A percentile compares a stretch with the other conserved stretches of the same genome.
Conservation (phyloP, 176 grass and related monocot genomes). For the Carex kokanica region DNA sequence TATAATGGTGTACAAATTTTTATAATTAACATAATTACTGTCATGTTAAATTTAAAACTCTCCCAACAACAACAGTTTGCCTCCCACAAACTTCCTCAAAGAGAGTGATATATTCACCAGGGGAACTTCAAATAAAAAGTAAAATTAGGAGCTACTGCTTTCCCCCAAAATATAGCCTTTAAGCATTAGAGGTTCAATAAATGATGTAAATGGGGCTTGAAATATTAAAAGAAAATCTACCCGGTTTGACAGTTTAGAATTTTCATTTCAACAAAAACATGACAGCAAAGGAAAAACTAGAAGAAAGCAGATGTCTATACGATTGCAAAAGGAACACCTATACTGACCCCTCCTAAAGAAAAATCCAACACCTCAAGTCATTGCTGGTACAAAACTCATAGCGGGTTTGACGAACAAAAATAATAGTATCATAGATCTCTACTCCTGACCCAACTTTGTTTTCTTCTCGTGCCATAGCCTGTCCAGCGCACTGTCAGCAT, state of each 20-base stretch:
- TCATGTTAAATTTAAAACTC: too few relatives aligned
- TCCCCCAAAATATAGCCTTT: neutral
- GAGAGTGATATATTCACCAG: too few relatives aligned
- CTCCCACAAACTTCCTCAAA: too few relatives aligned
- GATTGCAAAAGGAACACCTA: neutral
- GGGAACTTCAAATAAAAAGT: too few relatives aligned
- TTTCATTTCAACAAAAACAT: neutral
- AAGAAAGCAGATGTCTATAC: neutral
- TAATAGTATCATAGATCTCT: slow-evolving; percentile 16
- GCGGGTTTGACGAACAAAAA: neutral
- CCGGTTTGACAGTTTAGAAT: neutral
- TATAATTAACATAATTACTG: too few relatives aligned
- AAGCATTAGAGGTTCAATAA: neutral
- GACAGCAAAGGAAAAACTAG: neutral
- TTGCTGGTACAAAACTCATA: neutral
- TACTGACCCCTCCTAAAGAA: neutral
- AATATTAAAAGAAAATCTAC: neutral
- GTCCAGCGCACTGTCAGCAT: slow-evolving; percentile 69
- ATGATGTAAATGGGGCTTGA: neutral
- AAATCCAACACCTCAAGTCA: neutral
- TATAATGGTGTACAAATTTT: too few relatives aligned
- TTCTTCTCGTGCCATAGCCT: slow-evolving; percentile 86
- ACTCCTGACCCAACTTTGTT: slow-evolving; percentile 63
- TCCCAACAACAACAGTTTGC: too few relatives aligned
- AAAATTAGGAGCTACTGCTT: too few relatives aligned